Evolutionary conservation across 768 basidiomycete genomes (phyloP), one percentile per base, ranked within the genome.

Genomic region (Mrakia blollopis): DNA sequence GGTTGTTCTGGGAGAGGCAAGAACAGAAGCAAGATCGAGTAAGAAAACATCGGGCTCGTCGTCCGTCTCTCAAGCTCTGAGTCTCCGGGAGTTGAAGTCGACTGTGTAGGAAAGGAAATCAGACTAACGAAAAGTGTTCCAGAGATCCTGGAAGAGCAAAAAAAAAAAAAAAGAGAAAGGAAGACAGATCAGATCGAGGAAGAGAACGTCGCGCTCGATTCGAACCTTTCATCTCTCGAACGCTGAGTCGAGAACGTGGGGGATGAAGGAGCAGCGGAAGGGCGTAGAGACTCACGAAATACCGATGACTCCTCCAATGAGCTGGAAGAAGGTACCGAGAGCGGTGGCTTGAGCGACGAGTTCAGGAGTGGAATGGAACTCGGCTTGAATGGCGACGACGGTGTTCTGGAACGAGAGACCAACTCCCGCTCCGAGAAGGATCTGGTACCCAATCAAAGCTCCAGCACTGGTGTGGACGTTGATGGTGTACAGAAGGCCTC

Each of bases 371-470:
- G 80, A 70, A 50, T 69, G 25, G 80, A 79, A 82, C 54, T 85
- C 85, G 35, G 83, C 84, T 71, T 86, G 85, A 13, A 85, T 83
- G 9, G 84, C 83, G 54, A 85, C 80, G 81, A 86, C 82, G 30
- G 65, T 68, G 37, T 71, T 28, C 44, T 50, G 44, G 30, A 77
- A 44, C 25, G 79, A 73, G 4, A 81, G 77, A 11, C 85, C 85
- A 67, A 85, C 80, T 28, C 84, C 82, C 52, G 84, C 79, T 25
- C 85, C 85, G 39, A 81, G 78, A 23, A 86, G 80, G 78, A 85
- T 84, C 78, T 86, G 86, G 80, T 80, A 85, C 0, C 85, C 85
- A 78, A 82, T 83, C 7, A 85, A 44, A n/a, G 80, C 79, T 32
- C 78, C 63, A 63, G 76, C 75, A 0, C 81, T 67, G 13, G 82